Conservation (phyloP, 2,329 filamentous ascomycete genomes). For the Pleochaeta shiraiana region DNA sequence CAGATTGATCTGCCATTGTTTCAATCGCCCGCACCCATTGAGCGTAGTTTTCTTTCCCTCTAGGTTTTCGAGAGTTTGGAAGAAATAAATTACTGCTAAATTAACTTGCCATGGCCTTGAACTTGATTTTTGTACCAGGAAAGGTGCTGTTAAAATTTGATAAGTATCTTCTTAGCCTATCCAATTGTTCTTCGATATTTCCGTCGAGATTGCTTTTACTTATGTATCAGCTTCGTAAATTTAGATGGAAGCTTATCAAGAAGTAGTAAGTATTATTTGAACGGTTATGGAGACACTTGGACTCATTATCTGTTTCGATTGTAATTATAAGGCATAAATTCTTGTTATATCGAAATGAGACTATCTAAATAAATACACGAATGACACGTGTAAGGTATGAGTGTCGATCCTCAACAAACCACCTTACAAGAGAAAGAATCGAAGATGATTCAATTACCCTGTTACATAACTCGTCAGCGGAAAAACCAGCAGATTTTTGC, state of each 20-base stretch:
- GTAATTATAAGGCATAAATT: too few species aligned
- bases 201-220: not conserved
- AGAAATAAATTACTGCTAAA: not conserved
- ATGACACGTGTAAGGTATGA: too few species aligned
- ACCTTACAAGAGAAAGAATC: too few species aligned
- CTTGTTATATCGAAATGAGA: too few species aligned
- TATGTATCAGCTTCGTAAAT: not conserved
- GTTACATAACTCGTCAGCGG: too few species aligned
- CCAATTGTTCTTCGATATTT: not conserved
- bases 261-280: not conserved
- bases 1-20: not conserved
- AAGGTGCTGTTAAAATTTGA: not conserved
- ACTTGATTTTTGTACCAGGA: too few species aligned
- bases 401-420: too few species aligned
- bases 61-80: not conserved
- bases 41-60: slow-evolving; percentile 1
- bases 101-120: too few species aligned
- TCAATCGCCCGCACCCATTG: not conserved
- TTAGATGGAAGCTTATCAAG: slow-evolving; percentile 2
- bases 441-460: too few species aligned
- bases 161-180: not conserved
- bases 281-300: not conserved
- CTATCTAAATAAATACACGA: too few species aligned
- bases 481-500: too few species aligned
- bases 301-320: slow-evolving; percentile 3